These are phyloP conservation scores for Tylopilus balloui DNA, from an alignment of 768 basidiomycete species.

Conservation along the genomic window DNA sequence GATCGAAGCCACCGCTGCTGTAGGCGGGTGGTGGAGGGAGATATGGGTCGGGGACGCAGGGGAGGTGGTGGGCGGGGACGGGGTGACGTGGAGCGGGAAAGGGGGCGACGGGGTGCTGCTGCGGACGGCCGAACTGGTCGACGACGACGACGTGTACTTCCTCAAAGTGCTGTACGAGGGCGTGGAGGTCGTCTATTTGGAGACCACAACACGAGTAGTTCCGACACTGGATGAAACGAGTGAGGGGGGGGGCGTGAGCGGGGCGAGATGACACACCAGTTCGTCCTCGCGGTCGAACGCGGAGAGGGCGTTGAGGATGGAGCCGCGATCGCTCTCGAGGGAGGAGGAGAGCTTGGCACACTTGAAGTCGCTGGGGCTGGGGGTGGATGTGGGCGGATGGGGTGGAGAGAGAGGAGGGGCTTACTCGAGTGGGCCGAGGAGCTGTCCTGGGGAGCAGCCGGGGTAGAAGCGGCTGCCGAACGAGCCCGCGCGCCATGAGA, in stretches of 20 bases:
- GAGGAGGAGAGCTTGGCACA: conserved; percentile 48
- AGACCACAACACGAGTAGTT: conserved; percentile 90
- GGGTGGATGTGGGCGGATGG: not conserved
- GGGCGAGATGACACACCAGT: conserved; percentile 42
- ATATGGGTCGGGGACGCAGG: conserved; percentile 26
- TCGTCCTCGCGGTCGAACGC: conserved; percentile 70
- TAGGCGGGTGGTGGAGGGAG: conserved; percentile 29
- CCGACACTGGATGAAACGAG: conserved; percentile 50
- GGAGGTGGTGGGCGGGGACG: conserved; percentile 30
- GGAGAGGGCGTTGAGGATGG: conserved; percentile 61
- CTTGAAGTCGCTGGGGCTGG: conserved; percentile 45
- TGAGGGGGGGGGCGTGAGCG: not conserved
- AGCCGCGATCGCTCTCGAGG: conserved; percentile 55
- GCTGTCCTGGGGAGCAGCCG: conserved; percentile 57
- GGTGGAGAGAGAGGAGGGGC: conserved; percentile 22
- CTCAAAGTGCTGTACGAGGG: conserved; percentile 89
- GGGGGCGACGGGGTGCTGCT: conserved; percentile 27
- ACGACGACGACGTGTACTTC: conserved; percentile 81
- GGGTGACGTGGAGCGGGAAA: conserved; percentile 34
- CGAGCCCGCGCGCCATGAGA: conserved; percentile 66
- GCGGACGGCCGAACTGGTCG: conserved; percentile 37
- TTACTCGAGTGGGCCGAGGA: conserved; percentile 63
- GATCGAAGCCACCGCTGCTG: conserved; percentile 49
- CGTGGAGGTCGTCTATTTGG: conserved; percentile 69
- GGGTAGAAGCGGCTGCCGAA: conserved; percentile 62